These are phyloP conservation scores for Chlorociboria aeruginascens DNA, from an alignment of 495 filamentous ascomycete species.

Conservation along the genomic window DNA sequence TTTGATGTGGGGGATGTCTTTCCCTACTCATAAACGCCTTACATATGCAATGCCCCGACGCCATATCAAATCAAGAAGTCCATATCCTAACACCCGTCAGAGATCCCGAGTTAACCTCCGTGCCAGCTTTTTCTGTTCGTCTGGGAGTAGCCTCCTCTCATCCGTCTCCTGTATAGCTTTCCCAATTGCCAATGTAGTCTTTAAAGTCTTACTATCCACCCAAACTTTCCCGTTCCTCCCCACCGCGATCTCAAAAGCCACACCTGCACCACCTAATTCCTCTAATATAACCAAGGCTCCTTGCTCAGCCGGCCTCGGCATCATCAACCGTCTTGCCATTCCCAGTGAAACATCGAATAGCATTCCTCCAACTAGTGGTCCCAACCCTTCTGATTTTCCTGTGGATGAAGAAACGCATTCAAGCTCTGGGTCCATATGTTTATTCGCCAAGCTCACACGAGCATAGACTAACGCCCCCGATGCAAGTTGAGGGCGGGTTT, in stretches of 20 bases:
- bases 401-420: constrained; percentile 78
- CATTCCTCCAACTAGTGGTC: constrained; percentile 79
- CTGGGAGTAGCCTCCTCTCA: constrained; percentile 46
- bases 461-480: constrained; percentile 77
- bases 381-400: constrained; percentile 81
- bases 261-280: constrained; percentile 63
- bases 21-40: constrained; percentile 15
- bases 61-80: neutral
- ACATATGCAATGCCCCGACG: neutral
- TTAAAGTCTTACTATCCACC: constrained; percentile 63
- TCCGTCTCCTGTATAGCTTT: constrained; percentile 69
- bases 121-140: constrained; percentile 73
- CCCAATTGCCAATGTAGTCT: constrained; percentile 65
- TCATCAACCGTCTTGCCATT: constrained; percentile 66
- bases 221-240: constrained; percentile 90
- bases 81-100: neutral
- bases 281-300: constrained; percentile 66
- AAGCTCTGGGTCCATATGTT: constrained; percentile 78
- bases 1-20: too few species aligned
- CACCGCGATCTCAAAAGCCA: constrained; percentile 86
- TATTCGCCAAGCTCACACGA: constrained; percentile 58
- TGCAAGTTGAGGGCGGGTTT: constrained; percentile 69
- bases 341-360: constrained; percentile 68
- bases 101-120: constrained; percentile 35
- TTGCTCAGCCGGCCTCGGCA: constrained; percentile 49